These are phyloP conservation scores for Plantago ovata DNA, from an alignment of 257 asterid species.

Conservation along the genomic window DNA sequence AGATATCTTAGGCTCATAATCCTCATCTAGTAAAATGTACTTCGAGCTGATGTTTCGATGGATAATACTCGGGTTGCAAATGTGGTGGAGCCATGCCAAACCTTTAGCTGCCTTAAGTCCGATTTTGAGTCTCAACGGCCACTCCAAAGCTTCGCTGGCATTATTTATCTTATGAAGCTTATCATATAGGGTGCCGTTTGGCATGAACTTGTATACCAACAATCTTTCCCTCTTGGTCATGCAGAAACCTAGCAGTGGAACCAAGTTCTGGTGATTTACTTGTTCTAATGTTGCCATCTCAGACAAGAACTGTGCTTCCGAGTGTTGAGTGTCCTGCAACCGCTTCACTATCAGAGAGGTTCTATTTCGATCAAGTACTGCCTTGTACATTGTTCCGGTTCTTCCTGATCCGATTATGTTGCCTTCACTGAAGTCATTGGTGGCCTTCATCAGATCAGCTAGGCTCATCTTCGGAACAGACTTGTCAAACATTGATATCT, in stretches of 20 bases:
- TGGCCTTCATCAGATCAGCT: conserved; percentile 21
- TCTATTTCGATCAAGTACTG: conserved; percentile 19
- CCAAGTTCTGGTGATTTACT: conserved; percentile 20
- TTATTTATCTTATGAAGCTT: conserved; percentile 16
- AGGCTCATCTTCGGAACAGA: conserved; percentile 22
- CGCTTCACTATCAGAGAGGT: conserved; percentile 22
- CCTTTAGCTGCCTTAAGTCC: conserved; percentile 28
- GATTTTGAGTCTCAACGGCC: conserved; percentile 22
- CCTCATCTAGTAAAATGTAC: conserved; percentile 23
- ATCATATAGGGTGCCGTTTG: conserved; percentile 29
- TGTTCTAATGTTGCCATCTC: conserved; percentile 26
- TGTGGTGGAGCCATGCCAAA: conserved; percentile 29
- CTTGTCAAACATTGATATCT: conserved; percentile 29
- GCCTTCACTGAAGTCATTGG: conserved; percentile 18
- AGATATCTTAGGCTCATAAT: conserved; percentile 25
- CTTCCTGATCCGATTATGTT: conserved; percentile 18
- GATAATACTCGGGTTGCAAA: conserved; percentile 17
- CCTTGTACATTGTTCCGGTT: conserved; percentile 28
- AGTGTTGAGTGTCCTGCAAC: conserved; percentile 6
- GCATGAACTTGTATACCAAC: conserved; percentile 30
- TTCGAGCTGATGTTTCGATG: conserved; percentile 20
- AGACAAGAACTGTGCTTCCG: conserved; percentile 4
- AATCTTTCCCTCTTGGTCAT: not conserved
- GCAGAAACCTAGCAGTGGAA: conserved; percentile 30
- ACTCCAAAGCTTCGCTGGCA: conserved; percentile 2